Conservation (phyloP, 75 land plant species). For the Pinus tabuliformis region DNA sequence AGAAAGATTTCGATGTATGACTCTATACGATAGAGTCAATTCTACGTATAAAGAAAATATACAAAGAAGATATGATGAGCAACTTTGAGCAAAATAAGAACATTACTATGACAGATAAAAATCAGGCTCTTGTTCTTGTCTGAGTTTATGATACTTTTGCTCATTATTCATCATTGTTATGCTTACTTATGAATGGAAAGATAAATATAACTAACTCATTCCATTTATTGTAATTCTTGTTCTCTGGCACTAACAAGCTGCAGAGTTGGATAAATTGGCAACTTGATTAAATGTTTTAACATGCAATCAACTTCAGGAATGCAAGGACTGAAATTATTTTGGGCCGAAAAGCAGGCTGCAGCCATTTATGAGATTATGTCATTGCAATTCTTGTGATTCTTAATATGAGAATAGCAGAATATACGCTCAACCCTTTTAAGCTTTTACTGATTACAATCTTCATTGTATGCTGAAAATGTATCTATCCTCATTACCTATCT, state of each 20-base stretch:
- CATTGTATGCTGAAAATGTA: not conserved
- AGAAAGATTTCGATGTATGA: too few relatives aligned
- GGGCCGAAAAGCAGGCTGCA: not conserved
- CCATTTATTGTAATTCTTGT: not conserved
- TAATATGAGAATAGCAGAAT: not conserved
- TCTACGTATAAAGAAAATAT: too few relatives aligned
- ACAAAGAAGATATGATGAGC: too few relatives aligned
- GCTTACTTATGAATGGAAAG: too few relatives aligned
- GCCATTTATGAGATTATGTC: too few relatives aligned
- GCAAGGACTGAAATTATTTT: not conserved
- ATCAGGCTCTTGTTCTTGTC: too few relatives aligned
- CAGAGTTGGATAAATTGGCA: not conserved
- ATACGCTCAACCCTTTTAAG: not conserved
- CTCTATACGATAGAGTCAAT: too few relatives aligned
- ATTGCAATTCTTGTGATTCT: not conserved
- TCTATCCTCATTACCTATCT: not conserved
- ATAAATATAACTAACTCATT: too few relatives aligned
- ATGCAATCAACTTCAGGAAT: not conserved
- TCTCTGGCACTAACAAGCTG: not conserved
- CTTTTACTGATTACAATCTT: not conserved
- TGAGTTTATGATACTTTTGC: too few relatives aligned
- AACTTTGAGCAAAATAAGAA: too few relatives aligned
- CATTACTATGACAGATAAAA: too few relatives aligned
- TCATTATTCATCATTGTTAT: too few relatives aligned
- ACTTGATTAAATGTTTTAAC: not conserved